Evolutionary conservation across 495 filamentous ascomycete species (phyloP), one percentile per base, ranked within the genome.

Genomic region (Aspergillus affinis): DNA sequence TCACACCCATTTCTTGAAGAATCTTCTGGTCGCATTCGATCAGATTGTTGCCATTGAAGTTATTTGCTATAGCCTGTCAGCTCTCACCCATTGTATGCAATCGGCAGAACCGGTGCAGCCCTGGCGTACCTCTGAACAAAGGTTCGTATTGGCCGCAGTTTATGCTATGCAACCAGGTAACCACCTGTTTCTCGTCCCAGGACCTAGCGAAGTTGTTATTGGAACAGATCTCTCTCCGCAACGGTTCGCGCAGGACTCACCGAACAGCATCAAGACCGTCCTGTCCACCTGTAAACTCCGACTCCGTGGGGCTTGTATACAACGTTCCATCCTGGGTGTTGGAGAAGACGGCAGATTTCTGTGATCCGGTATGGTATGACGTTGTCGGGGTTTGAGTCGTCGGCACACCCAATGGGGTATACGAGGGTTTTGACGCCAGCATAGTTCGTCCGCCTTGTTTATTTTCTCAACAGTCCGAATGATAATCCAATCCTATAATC

Each of bases 1-100:
- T 96, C 62, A 99, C 91, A 26, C 94, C 94, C 85, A 99, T 93
- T 68, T 99, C 94, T 74, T 98, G 95, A 58, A 99, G 82, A 50
- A 94, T 91, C 54, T 89, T 87, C 77, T 97, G 95, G 71, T 99
- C 94, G 74, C 96, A 93, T 74, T 99, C 94, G 58, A 99, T 82
- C 47, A 99, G 79, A 67, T 95, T 97, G 72, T 95, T 92, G 55
- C 94, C 94, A 68, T 92, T 98, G 77, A 99, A 96, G 69, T 97
- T 90, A 68, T 99, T 96, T 59, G 85, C 86, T 88, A 52, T 4
- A 47, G 27, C 23, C 18, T 2, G 55, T 76, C 57, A 73, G 68
- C 46, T 8, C 30, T 17, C 30, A 21, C 12, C 21, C 2, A 13
- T 48, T 48, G 29, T 7, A n/a, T 29, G 19, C 29, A 27, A 4